These are phyloP conservation scores for Xylariomycetidae sp. DNA, from an alignment of 2,329 filamentous ascomycete genomes.

Conservation along the genomic window DNA sequence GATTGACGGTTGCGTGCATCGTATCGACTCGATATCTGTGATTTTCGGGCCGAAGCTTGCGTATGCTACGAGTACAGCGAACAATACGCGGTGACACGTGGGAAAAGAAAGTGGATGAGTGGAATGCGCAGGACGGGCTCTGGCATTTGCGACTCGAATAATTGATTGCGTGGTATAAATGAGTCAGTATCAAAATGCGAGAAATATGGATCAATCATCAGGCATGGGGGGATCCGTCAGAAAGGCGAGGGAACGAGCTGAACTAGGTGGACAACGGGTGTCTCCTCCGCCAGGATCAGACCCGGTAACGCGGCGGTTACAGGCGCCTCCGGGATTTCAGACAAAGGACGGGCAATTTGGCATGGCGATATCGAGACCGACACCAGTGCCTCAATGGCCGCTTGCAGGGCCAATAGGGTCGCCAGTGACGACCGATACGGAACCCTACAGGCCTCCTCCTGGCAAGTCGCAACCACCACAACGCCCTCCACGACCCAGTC, in stretches of 20 bases:
- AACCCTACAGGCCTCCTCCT: constrained; percentile 47
- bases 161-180: constrained; percentile 38
- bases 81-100: constrained; percentile 9
- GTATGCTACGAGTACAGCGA: constrained; percentile 18
- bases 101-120: constrained; percentile 15
- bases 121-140: constrained; percentile 15
- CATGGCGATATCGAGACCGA: constrained; percentile 47
- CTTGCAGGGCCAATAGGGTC: constrained; percentile 25
- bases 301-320: constrained; percentile 29
- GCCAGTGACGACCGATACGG: constrained; percentile 20
- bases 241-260: constrained; percentile 50
- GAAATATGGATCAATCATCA: constrained; percentile 43
- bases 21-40: constrained; percentile 11
- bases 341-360: constrained; percentile 34
- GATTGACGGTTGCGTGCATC: constrained; percentile 14
- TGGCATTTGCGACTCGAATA: constrained; percentile 10
- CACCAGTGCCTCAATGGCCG: constrained; percentile 32
- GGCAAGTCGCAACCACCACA: constrained; percentile 49
- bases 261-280: constrained; percentile 33
- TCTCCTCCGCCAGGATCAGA: constrained; percentile 23
- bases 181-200: constrained; percentile 53
- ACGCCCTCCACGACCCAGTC: constrained; percentile 56
- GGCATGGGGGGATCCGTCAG: constrained; percentile 44
- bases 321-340: constrained; percentile 30
- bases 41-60: constrained; percentile 10